Base-by-base conservation (phyloP, 345 rosid species). In the Eutrema japonicum region DNA sequence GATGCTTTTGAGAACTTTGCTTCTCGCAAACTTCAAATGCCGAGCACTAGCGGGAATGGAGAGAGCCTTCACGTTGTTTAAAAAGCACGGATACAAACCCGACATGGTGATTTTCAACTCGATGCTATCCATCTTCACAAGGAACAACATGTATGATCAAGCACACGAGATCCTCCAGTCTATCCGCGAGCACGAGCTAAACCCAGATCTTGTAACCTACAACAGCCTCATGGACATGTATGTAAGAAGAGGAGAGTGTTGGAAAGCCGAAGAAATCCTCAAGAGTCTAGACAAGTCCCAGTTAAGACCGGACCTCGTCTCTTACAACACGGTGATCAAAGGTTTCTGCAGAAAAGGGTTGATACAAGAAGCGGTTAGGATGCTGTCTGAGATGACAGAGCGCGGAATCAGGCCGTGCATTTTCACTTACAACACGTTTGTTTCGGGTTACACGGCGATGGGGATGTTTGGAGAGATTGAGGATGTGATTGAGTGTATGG, bases 161-260 rank as follows among this genome's bases (percentile, higher is more conserved):
- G 92, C 88, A 48, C 76, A 85, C 10, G 88, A 81, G 67, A 82
- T 85, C 68, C 85, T 90, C 52, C 78, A 55, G 42, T 73, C 74
- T 55, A 89, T 93, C 69, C 79, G 66, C 8, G 84, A 84, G 48
- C 73, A 79, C 55, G 96, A 89, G 81, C 60, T 90, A 69, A 81
- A 78, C 55, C 98, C 97, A 0, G 90, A 93, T 85, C 86, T 93
- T 18, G 79, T 90, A 72, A 90, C 96, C 61, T 84, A 86, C 83
- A 93, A 93, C 83, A 93, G 86, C 81, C 82, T 90, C 75, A 93
- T 93, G 87, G 97, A 90, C 82, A 86, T 93, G 97, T 84, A 90
- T 65, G 98, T 91, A 11, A 77, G 96, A 71, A 82, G 76, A 0
- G 89, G 97, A 75, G 90, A 89, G 57, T 90, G 88, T 78, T 85